Conservation (phyloP, 352 stramenopile genomes). For the Phytophthora syringae region DNA sequence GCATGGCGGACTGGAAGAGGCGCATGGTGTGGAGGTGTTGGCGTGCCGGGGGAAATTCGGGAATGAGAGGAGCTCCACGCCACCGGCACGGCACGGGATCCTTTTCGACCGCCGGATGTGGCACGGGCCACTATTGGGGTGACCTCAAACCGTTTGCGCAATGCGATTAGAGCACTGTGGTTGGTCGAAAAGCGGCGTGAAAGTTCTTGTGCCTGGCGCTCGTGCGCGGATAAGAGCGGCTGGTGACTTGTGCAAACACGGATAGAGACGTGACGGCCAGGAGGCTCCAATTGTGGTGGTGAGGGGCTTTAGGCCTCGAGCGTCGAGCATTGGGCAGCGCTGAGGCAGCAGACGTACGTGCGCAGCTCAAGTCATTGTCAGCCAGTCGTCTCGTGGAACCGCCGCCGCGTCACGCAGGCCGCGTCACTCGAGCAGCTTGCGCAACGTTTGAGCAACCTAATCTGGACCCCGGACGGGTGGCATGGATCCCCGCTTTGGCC, state of each 20-base stretch:
- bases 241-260: conserved; percentile 18
- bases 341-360: background rate
- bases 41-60: conserved; percentile 28
- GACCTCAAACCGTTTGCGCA: background rate
- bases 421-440: conserved; percentile 4
- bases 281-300: background rate
- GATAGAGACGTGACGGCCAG: conserved; percentile 1
- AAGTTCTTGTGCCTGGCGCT: conserved; percentile 18
- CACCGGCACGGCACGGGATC: background rate
- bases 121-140: background rate
- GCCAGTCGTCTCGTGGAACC: conserved; percentile 14
- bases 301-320: background rate
- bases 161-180: background rate
- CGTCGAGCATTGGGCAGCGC: background rate
- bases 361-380: background rate
- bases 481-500: background rate
- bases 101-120: background rate
- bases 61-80: conserved; percentile 40
- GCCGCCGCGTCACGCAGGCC: background rate
- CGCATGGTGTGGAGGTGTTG: conserved; percentile 47
- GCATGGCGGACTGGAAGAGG: conserved; percentile 68
- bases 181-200: conserved; percentile 1
- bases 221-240: background rate
- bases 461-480: conserved; percentile 2
- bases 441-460: background rate